Base-by-base conservation (phyloP, 306 rosid species). In the Cicer yamashitae region DNA sequence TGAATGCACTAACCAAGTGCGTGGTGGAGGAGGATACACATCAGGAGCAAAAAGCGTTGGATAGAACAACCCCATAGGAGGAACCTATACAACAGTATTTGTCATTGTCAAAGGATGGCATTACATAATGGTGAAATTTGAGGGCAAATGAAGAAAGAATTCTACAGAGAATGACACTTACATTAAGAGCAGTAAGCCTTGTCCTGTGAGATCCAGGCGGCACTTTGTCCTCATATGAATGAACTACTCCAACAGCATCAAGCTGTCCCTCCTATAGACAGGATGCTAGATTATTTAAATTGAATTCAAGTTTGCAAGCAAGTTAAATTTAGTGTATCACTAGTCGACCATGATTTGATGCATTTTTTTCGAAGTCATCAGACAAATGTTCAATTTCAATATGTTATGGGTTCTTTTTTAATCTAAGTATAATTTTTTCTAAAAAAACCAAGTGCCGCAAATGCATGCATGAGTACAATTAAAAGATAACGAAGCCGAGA, bases 51-150 rank as follows among this genome's bases (percentile, higher is more conserved):
- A 82, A 74, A 94, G 96, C 79, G 10, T 87, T 78, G 98, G 98
- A 83, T 81, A 86, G 86, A 94, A 91, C 91, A 94, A 80, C 74
- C 98, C 98, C 97, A 94, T 90, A 5, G 98, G 96, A 71, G 97
- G 97, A 76, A 94, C 98, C 98, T 91, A 50, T 40, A 38, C 70
- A 65, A 46, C 9, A 78, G 60, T 46, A 14, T 39, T 69, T 51
- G 61, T 47, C 70, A 76, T 11, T 58, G 46, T 60, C 40, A 14
- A 48, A 66, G 22, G 40, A 79, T 61, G 34, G 52, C 20, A 82
- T 22, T 53, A 65, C 73, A 77, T 46, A 73, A 57, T 30, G 56
- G 74, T 37, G 59, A 78, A 58, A 50, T 44, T 45, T 63, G 10
- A 77, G 73, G 56, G 30, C 6, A 67, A 50, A 76, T 14, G 56